Base-by-base conservation (phyloP, 495 filamentous ascomycete species). In the Aeminium ludgeri region DNA sequence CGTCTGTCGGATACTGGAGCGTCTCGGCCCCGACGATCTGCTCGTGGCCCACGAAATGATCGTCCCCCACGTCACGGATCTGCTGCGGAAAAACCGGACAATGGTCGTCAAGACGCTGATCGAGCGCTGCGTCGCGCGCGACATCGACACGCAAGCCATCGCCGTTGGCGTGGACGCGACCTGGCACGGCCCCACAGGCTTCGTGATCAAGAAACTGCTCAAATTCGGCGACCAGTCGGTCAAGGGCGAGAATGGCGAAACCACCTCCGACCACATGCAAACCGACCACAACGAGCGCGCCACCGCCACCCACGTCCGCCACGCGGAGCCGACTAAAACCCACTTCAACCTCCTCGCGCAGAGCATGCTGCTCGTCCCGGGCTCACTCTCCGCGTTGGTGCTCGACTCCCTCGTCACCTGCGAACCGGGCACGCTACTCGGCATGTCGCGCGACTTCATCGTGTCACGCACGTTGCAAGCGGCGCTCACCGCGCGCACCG, bases 21-120 rank as follows among this genome's bases (percentile, higher is more conserved):
- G 86, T 50, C 68, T 96, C 16, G 75, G 76, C 53, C 82, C 81
- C 52, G 82, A 91, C 40, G 83, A 92, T 51, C 64, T 97, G 18
- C 63, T 74, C 40, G 69, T 71, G 31, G 80, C 78, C 0, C 65
- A 82, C 37, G 63, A 74, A 17, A 61, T 72, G 33, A 76, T 86
- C 20, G 55, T 76, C 10, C 79, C 84, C 6, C 70, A 80, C 36
- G 66, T 94, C 19, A 59, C 69, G 0, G 66, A 65, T 20, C 66
- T 95, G 16, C 65, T 93, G 28, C 70, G 83, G 36, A 69, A 78
- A 34, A 75, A 73, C 12, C 71, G 86, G 30, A 78, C 81, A 40
- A 72, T 76, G 40, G 75, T 93, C 10, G 67, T 94, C 41, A 82
- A 78, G 52, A 69, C 74, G 3, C 54, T 96, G 27, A 77, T 96